Base-by-base conservation (phyloP, 2,329 filamentous ascomycete genomes). In the Proliferodiscus dingleyae region DNA sequence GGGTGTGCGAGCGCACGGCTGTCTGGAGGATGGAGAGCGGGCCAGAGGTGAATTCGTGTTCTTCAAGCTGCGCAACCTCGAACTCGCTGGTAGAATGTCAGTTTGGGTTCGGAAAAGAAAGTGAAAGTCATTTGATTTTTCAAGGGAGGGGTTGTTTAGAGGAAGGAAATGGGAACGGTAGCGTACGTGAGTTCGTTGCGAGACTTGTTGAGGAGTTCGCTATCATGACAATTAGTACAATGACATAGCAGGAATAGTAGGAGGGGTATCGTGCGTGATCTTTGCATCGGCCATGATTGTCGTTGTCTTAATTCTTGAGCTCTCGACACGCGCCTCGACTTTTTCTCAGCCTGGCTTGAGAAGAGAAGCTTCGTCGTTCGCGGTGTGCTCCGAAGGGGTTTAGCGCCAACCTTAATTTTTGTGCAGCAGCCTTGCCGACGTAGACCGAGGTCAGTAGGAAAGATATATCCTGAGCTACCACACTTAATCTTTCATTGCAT, bases 11-110 rank as follows among this genome's bases (percentile, higher is more conserved):
- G 66, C 90, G 87, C 47, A 96, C 93, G 55, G 93, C 93, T 49
- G 93, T 96, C 72, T 97, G 91, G 50, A 98, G 87, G 62, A 98
- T 93, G 4, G 89, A 96, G 37, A 97, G 77, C 7, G 87, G 87
- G 3, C 87, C 87, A 30, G 83, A 80, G 53, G 81, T 86, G 68
- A 89, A 82, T 68, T 90, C 86, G 66, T 89, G 83, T 64, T 87
- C 83, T 67, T 89, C 85, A 57, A 80, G 72, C 63, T 89, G 83
- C 43, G 85, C 82, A 58, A 95, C 85, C 70, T 95, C 89, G 71
- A 91, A 95, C 72, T 95, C 89, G 53, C 88, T 18, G 16, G 16
- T 94, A 61, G 29, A 29, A 19, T 16, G 22, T 28, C 36, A 40
- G 28, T 30, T 54, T 62, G 53, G 62, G 57, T 50, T 41, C 41